Evolutionary conservation across 495 filamentous ascomycete genomes (phyloP).

Genomic region (Neohortaea acidophila): DNA sequence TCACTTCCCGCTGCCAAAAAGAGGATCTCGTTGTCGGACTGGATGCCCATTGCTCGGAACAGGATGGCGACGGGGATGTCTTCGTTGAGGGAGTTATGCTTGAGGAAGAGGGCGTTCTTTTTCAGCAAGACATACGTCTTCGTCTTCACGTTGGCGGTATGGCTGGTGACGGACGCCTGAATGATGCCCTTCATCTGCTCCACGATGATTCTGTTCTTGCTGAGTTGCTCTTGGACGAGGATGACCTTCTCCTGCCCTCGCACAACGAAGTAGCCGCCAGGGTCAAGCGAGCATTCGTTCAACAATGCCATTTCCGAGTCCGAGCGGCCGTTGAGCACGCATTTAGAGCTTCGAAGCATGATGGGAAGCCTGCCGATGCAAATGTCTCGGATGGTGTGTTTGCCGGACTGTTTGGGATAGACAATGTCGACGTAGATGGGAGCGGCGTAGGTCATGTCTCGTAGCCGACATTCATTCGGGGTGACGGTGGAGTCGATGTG

Average conservation of each 20-base stretch:
- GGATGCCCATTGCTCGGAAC: conserved; percentile 84
- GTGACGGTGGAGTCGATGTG: conserved; percentile 46
- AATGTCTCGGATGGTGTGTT: conserved; percentile 52
- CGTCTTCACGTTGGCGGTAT: conserved; percentile 89
- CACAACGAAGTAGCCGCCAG: conserved; percentile 89
- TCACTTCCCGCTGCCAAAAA: conserved; percentile 75
- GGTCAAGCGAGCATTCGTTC: conserved; percentile 89
- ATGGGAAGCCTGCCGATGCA: conserved; percentile 81
- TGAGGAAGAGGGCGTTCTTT: conserved; percentile 75
- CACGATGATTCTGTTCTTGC: conserved; percentile 96
- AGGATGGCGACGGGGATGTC: conserved; percentile 83
- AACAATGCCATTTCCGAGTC: conserved; percentile 72
- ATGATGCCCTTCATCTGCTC: conserved; percentile 85
- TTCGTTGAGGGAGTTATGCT: conserved; percentile 85
- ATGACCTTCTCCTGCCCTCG: conserved; percentile 90
- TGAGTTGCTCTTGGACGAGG: conserved; percentile 91
- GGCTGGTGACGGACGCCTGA: conserved; percentile 93
- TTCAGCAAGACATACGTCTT: conserved; percentile 91
- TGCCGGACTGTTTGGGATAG: conserved; percentile 57
- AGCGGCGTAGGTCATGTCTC: conserved; percentile 91
- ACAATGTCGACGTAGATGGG: conserved; percentile 79
- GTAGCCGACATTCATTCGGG: conserved; percentile 86
- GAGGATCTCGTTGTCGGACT: conserved; percentile 86
- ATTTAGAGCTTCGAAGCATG: conserved; percentile 93
- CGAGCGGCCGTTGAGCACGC: conserved; percentile 60